Evolutionary conservation across 1,139 yeast species (phyloP), one percentile per base, ranked within the genome.

Genomic region (Kodamaea sp.): DNA sequence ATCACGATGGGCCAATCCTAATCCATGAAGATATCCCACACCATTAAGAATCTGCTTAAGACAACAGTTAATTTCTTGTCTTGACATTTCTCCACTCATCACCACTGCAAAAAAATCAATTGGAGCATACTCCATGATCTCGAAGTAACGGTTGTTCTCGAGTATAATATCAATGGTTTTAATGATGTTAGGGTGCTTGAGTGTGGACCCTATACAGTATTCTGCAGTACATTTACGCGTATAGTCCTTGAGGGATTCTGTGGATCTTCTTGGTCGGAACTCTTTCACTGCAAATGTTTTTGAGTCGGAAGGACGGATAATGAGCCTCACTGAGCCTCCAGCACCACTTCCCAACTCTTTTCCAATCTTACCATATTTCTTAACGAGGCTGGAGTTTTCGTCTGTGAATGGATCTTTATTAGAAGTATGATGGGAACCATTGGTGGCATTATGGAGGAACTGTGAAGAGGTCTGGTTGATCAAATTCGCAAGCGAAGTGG

Each of bases 61-160:
- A 55, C 96, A 87, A 55, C 97, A 90, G 52, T 86, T 83, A 22
- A 92, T 78, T 59, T 94, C 97, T 31, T 75, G 78, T 45, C 83
- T 71, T 11, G 86, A 70, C 97, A 94, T 89, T 49, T 83, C 78
- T 27, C 96, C 96, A 33, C 95, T 84, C 99, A 94, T 94, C 26
- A 94, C 98, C 31, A 92, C 90, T 2, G 97, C 96, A 65, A 94
- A 94, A 57, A 90, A 84, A 61, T 94, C 99, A 40, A 84, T 85
- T 14, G 96, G 97, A 39, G 97, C 94, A 57, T 87, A 94, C 58
- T 94, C 98, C 98, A 94, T 92, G 31, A 94, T 90, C 60, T 94
- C 97, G 58, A 81, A 92, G 55, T 87, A 87, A 47, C 89, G 78
- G 42, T 82, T 86, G 47, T 81, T 83, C 51, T 89, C 97, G 52